A percentile compares a stretch with the other conserved stretches of the same genome.
These are phyloP conservation scores for Styphnolobium japonicum DNA, from an alignment of 306 rosid genomes.

Conservation along the genomic window DNA sequence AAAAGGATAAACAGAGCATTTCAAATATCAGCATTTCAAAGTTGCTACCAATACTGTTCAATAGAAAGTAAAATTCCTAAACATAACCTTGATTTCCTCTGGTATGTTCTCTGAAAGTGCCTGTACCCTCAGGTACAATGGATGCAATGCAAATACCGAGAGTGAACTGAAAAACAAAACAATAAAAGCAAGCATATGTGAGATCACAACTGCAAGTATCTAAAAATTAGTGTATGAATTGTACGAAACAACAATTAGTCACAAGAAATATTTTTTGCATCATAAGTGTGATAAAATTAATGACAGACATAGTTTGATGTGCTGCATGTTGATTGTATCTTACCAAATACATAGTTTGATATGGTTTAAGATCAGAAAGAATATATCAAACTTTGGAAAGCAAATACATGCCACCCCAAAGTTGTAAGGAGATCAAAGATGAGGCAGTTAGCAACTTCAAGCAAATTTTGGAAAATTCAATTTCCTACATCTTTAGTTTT, in stretches of 20 bases:
- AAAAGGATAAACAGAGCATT: conserved; percentile 13
- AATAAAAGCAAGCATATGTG: background rate
- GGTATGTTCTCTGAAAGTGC: conserved; percentile 78
- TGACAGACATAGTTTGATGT: background rate
- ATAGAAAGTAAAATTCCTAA: conserved; percentile 5
- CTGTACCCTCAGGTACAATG: conserved; percentile 86
- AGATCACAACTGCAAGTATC: conserved; percentile 9
- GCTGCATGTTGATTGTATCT: background rate
- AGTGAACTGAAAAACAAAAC: conserved; percentile 70
- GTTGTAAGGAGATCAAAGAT: conserved; percentile 6
- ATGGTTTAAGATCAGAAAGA: conserved; percentile 3
- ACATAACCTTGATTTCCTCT: conserved; percentile 70
- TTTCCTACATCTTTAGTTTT: background rate
- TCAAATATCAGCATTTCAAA: conserved; percentile 27
- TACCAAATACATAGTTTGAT: conserved; percentile 2
- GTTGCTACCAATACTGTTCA: background rate
- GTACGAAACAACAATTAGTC: background rate
- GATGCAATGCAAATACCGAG: conserved; percentile 94
- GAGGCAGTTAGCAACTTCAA: background rate
- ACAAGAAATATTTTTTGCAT: background rate
- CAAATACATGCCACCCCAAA: conserved; percentile 16
- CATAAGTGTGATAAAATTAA: background rate
- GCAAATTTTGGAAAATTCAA: background rate
- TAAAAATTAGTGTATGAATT: background rate
- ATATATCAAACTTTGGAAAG: conserved; percentile 3